Evolutionary conservation across 495 filamentous ascomycete species (phyloP).

Genomic region (Arthonia radiata): DNA sequence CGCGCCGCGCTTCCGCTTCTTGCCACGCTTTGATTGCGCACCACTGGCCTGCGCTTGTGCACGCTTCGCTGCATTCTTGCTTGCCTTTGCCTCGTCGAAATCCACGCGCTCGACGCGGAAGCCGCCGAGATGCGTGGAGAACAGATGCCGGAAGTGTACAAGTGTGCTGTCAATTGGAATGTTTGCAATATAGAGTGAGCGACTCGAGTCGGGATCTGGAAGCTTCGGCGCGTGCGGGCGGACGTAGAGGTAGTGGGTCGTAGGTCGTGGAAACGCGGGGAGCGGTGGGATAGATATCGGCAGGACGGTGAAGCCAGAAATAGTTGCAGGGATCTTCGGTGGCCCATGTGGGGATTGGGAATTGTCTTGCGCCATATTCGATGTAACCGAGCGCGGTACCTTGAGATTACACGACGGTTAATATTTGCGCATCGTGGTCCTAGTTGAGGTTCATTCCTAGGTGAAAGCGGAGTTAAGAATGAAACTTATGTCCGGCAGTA

Average conservation of each 20-base stretch:
- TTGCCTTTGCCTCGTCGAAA: conserved; percentile 31
- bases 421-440: no score
- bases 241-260: conserved; percentile 67
- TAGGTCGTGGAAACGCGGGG: conserved; percentile 29
- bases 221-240: conserved; percentile 57
- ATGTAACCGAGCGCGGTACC: no score
- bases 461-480: no score
- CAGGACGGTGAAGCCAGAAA: conserved; percentile 21
- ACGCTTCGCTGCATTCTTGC: conserved; percentile 16
- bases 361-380: no score
- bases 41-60: conserved; percentile 44
- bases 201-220: conserved; percentile 32
- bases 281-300: conserved; percentile 35
- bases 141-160: conserved; percentile 46
- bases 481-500: no score
- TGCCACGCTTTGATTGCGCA: conserved; percentile 5
- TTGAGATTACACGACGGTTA: no score
- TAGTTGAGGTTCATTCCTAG: no score
- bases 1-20: conserved; percentile 18
- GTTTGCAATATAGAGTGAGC: conserved; percentile 72
- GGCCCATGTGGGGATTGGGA: no score
- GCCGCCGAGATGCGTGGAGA: conserved; percentile 35
- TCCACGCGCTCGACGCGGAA: conserved; percentile 50
- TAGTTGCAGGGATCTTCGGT: not conserved
- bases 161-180: conserved; percentile 66